Evolutionary conservation across 768 basidiomycete genomes (phyloP).

Genomic region (Naematelia encephala): DNA sequence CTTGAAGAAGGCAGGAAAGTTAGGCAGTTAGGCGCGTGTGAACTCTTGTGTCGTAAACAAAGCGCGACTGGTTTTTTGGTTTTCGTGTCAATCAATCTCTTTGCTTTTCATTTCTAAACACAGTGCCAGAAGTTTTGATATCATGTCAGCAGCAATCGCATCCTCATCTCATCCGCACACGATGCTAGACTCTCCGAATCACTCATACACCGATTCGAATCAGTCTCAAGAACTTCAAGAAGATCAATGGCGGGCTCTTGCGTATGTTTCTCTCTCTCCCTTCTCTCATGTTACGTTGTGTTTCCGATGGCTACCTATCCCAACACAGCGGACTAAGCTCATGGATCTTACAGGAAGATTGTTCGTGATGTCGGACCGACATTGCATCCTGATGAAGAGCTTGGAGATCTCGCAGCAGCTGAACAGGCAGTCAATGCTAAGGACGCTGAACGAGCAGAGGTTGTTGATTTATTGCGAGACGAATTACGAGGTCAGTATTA

Average conservation of each 20-base stretch:
- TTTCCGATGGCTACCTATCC: not conserved
- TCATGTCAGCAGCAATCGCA: slow-evolving; percentile 9
- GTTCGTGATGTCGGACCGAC: slow-evolving; percentile 32
- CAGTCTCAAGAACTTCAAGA: slow-evolving; percentile 16
- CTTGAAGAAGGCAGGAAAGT: too few species aligned
- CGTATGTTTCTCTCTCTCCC: slow-evolving; percentile 13
- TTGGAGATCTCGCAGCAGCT: slow-evolving; percentile 32
- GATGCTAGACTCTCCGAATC: slow-evolving; percentile 9
- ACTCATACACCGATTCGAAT: slow-evolving; percentile 17
- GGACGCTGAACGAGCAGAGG: slow-evolving; percentile 19
- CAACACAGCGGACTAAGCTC: not conserved
- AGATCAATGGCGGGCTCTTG: slow-evolving; percentile 24
- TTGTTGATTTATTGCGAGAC: slow-evolving; percentile 14
- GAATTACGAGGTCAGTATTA: slow-evolving; percentile 32
- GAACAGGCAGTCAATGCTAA: slow-evolving; percentile 33
- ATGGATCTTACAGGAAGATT: slow-evolving; percentile 2
- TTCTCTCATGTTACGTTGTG: not conserved
- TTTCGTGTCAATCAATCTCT: not conserved
- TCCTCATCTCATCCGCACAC: slow-evolving; percentile 5
- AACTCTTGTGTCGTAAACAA: too few species aligned
- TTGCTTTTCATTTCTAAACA: not conserved
- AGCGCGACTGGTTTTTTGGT: slow-evolving; percentile 2
- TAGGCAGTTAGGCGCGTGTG: too few species aligned
- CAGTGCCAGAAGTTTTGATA: too few species aligned
- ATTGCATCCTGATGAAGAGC: slow-evolving; percentile 33